Base-by-base conservation (phyloP, 148 eudicot genomes). In the Rhododendron mucronatum region DNA sequence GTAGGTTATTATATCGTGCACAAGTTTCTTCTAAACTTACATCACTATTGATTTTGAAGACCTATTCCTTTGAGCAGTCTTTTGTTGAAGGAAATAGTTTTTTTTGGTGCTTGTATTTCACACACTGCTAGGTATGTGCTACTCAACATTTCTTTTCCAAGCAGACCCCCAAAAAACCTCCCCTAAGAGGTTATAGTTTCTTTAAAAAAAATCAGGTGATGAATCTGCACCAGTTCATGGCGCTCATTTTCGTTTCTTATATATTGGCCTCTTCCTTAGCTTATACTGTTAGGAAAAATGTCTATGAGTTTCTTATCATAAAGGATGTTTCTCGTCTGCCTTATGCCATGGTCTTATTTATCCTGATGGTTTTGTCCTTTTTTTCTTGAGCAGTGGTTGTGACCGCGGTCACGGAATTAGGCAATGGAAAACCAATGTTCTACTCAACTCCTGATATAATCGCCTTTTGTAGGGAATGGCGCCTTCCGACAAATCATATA, bases 401-500 rank as follows among this genome's bases (percentile, higher is more conserved):
- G 88, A 97, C 99, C 18, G 99, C 99, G 83, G 93, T 97, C 81
- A 91, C 99, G 50, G 98, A 95, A 77, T 88, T 95, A 91, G 98
- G 95, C 80, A 28, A 81, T 63, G 95, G 96, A 84, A 97, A 94
- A 87, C 99, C 99, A 73, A 92, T 89, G 87, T 97, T 97, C 89
- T 97, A 94, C 87, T 95, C 99, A 87, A 97, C 99, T 73, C 96
- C 99, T 57, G 99, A 94, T 67, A 84, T 97, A 77, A 93, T 95
- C 21, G 93, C 95, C 48, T 97, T 97, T 86, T 97, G 99, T 86
- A 91, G 96, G 89, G 91, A 93, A 84, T 97, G 99, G 99, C 92
- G 96, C 55, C 92, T 97, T 37, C 99, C 98, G 44, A 95, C 98
- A 83, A 97, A 97, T 88, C 95, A 97, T 88, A 90, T 97, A 82